These are phyloP conservation scores for Rubia yunnanensis DNA, from an alignment of 257 asterid genomes.

Conservation along the genomic window DNA sequence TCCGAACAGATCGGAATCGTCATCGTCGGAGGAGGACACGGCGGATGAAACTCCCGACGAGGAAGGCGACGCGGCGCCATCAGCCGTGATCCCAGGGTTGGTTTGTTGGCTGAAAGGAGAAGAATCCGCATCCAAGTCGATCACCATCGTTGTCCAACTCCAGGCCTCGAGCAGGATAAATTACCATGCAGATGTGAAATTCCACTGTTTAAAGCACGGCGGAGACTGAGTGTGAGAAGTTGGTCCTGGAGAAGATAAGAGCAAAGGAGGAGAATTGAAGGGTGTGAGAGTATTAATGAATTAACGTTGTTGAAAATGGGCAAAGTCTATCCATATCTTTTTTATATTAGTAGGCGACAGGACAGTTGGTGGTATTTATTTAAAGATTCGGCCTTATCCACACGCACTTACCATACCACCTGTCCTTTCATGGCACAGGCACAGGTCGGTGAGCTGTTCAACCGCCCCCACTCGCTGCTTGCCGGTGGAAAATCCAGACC, in stretches of 20 bases:
- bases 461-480: not conserved
- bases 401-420: not conserved
- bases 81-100: constrained; percentile 38
- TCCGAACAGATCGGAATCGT: constrained; percentile 29
- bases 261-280: not conserved
- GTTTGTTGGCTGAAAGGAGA: constrained; percentile 17
- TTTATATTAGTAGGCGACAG: not conserved
- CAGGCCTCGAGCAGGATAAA: not conserved
- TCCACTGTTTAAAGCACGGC: no score
- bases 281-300: not conserved
- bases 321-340: constrained; percentile 1
- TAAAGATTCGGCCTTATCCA: constrained; percentile 30
- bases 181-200: constrained; percentile 22
- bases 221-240: no score
- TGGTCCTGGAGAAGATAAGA: not conserved
- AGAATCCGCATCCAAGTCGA: constrained; percentile 20
- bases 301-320: not conserved
- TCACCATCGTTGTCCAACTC: not conserved
- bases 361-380: not conserved
- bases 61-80: constrained; percentile 13
- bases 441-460: not conserved
- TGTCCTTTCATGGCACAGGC: not conserved
- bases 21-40: constrained; percentile 27
- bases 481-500: not conserved
- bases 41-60: constrained; percentile 12